Evolutionary conservation across 1,139 yeast species (phyloP).

Genomic region (Zygosaccharomyces sapae): DNA sequence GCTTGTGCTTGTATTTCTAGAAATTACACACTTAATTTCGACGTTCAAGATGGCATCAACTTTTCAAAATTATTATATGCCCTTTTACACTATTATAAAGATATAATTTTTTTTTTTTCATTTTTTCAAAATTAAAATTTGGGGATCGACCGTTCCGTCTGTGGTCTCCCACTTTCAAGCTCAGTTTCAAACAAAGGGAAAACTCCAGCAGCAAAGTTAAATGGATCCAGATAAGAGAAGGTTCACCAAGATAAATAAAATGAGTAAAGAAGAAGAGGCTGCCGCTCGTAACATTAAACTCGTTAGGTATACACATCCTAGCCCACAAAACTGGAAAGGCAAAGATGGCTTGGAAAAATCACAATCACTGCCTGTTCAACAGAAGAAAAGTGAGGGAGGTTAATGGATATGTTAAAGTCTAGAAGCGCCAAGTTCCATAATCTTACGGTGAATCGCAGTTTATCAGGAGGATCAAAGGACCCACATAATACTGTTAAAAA

Average conservation of each 20-base stretch:
- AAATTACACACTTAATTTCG: too few relatives aligned
- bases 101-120: neutral
- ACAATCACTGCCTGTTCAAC: neutral
- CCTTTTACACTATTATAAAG: too few relatives aligned
- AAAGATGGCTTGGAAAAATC: conserved; percentile 3
- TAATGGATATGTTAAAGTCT: conserved; percentile 3
- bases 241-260: neutral
- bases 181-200: conserved; percentile 1
- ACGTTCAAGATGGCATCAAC: too few relatives aligned
- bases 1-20: too few relatives aligned
- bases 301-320: conserved; percentile 5
- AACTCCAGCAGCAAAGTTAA: neutral
- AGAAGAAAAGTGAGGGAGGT: conserved; percentile 4
- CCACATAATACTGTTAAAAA: neutral
- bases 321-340: conserved; percentile 1
- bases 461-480: neutral
- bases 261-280: conserved; percentile 3
- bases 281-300: conserved; percentile 6
- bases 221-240: neutral
- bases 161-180: neutral
- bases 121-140: neutral
- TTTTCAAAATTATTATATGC: too few relatives aligned
- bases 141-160: neutral
- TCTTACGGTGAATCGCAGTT: neutral
- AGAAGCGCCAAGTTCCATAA: conserved; percentile 6